Conservation (phyloP, 139 green algal species). For the Coelastrella sp. region DNA sequence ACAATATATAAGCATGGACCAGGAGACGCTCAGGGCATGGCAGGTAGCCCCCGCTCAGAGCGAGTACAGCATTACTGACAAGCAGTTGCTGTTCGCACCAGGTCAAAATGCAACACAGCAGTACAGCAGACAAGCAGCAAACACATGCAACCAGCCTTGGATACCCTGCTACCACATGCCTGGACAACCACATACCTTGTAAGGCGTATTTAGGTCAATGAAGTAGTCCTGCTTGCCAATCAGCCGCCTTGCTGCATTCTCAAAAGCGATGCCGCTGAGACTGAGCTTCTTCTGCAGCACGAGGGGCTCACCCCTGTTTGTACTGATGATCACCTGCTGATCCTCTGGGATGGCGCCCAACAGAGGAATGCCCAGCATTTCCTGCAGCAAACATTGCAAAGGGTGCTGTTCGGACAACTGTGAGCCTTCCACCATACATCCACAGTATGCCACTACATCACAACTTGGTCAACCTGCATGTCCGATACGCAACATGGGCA, state of each 20-base stretch:
- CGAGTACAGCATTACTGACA: no score
- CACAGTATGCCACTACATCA: no score
- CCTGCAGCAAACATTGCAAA: conserved; percentile 52
- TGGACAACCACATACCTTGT: conserved; percentile 56
- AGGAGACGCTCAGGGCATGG: no score
- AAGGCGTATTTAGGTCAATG: conserved; percentile 74
- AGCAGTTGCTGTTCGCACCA: no score
- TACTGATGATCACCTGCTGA: conserved; percentile 86
- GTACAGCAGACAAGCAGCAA: background rate
- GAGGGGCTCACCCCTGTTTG: conserved; percentile 91
- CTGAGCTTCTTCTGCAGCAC: conserved; percentile 93
- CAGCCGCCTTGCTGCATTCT: conserved; percentile 85
- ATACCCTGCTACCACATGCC: conserved; percentile 53
- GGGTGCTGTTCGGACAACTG: no score
- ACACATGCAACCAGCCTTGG: background rate
- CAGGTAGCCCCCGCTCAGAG: no score
- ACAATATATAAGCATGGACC: background rate
- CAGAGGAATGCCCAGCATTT: conserved; percentile 92
- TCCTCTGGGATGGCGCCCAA: conserved; percentile 69
- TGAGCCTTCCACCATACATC: no score
- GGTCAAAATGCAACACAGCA: background rate
- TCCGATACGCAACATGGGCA: background rate
- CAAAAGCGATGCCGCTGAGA: conserved; percentile 89
- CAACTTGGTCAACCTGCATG: no score
- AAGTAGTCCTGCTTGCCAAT: conserved; percentile 79